Base-by-base conservation (phyloP, 768 basidiomycete species). In the Harrya chromipes region DNA sequence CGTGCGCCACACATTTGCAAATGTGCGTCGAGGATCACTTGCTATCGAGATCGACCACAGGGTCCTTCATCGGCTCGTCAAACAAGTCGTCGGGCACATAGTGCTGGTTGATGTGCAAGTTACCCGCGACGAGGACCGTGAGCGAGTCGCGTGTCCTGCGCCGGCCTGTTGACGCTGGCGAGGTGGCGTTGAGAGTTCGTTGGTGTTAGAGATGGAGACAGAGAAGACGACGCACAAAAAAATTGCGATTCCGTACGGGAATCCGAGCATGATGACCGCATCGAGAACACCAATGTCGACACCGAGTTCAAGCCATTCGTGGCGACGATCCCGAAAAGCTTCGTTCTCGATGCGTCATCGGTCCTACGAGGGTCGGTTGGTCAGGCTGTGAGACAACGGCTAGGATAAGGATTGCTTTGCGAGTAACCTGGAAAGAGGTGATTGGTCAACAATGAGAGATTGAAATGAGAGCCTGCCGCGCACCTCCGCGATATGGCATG, bases 211-310 rank as follows among this genome's bases (percentile, higher is more conserved):
- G 2, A 9, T 4, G n/a, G 11, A 19, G 29, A 39, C 16, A n/a
- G 29, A 14, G 9, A 11, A 13, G 33, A 49, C 11, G 27, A 68
- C 81, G 59, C 50, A 92, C 90, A 50, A 92, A 87, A 57, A 88
- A n/a, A n/a, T 93, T 0, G 92, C 85, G 31, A 94, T 70, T 36
- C 78, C 81, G 45, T 80, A 74, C 0, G 92, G 92, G 63, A 94
- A 92, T 1, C 90, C 90, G 24, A 93, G 78, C 79, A 92, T 89
- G 47, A 95, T 81, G 38, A 94, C 91, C 8, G 87, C 89, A 61
- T 94, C 93, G 45, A 94, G 66, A n/a, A 78, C 80, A 14, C 90
- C 91, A 31, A 94, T 93, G 58, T 94, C 90, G n/a, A 93, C 85
- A 13, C 91, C 91, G 8, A 94, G 80, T 66, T 95, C 93, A 11